These are phyloP conservation scores for Amanita molliuscula DNA, from an alignment of 768 basidiomycete genomes.

Conservation along the genomic window DNA sequence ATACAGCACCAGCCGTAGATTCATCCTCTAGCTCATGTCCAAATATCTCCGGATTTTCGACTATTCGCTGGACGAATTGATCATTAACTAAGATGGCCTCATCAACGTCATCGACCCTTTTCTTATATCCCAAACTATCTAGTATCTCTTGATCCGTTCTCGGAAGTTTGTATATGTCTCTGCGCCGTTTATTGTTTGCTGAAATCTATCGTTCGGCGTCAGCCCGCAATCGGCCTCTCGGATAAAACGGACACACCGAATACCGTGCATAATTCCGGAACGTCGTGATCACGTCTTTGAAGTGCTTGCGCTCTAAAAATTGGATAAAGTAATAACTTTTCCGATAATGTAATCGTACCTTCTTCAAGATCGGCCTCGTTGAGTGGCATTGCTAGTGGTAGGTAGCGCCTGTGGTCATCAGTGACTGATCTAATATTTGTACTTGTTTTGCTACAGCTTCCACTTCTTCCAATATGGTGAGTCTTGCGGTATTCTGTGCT, in stretches of 20 bases:
- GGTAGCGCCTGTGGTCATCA: too few relatives aligned
- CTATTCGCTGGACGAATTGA: conserved; percentile 63
- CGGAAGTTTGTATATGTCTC: conserved; percentile 67
- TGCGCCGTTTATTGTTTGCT: conserved; percentile 54
- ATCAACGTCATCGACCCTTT: conserved; percentile 74
- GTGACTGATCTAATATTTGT: background rate
- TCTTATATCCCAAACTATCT: conserved; percentile 58
- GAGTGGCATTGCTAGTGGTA: background rate
- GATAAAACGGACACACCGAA: conserved; percentile 37
- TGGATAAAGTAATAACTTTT: background rate
- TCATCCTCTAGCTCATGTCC: conserved; percentile 34
- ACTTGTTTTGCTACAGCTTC: background rate
- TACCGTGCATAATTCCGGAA: conserved; percentile 71
- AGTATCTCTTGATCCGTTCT: conserved; percentile 61
- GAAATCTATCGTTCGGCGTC: conserved; percentile 25
- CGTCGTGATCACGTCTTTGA: conserved; percentile 63
- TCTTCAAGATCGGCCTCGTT: conserved; percentile 3
- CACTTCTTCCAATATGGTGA: background rate
- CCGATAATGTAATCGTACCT: background rate
- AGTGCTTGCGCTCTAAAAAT: conserved; percentile 55
- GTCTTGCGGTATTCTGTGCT: background rate
- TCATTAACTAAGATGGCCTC: conserved; percentile 73
- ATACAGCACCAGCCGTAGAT: conserved; percentile 10
- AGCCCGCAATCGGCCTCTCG: conserved; percentile 4
- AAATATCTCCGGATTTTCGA: conserved; percentile 77